Percentiles rank a stretch among this genome's conserved stretches.
Conservation (phyloP, 495 filamentous ascomycete genomes). For the Penicillium taxi region DNA sequence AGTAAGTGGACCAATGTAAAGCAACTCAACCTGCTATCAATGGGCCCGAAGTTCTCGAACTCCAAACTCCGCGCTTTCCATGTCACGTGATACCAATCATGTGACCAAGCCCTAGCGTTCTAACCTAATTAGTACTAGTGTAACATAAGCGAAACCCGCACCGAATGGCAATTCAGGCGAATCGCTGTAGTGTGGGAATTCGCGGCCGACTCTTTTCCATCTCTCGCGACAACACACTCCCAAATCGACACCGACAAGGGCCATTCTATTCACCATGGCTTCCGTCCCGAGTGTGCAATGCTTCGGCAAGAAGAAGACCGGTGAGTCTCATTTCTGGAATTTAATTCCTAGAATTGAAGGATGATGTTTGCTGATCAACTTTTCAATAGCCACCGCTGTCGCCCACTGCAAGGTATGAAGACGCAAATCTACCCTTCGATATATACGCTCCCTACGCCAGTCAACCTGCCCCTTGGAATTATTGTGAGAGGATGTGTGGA, state of each 20-base stretch:
- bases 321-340: conserved; percentile 30
- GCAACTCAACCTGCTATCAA: conserved; percentile 6
- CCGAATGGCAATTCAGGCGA: conserved; percentile 30
- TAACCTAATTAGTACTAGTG: conserved; percentile 18
- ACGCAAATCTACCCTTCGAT: no score
- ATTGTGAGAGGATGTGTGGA: not conserved
- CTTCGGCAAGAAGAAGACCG: conserved; percentile 92
- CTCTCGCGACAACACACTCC: conserved; percentile 37
- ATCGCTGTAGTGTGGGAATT: conserved; percentile 23
- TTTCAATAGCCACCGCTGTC: conserved; percentile 63
- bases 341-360: conserved; percentile 1
- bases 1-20: not conserved
- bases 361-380: conserved; percentile 26
- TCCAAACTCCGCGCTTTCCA: conserved; percentile 14
- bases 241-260: conserved; percentile 40
- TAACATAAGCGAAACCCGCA: conserved; percentile 43
- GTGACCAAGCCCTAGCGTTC: conserved; percentile 21
- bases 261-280: conserved; percentile 57
- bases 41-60: conserved; percentile 9
- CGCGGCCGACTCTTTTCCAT: conserved; percentile 25
- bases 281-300: conserved; percentile 81
- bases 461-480: no score
- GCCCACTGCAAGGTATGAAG: conserved; percentile 86
- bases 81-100: conserved; percentile 17
- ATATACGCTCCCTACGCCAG: no score